Base-by-base conservation (phyloP, 1,139 yeast genomes). In the Saccharomyces hybrid region DNA sequence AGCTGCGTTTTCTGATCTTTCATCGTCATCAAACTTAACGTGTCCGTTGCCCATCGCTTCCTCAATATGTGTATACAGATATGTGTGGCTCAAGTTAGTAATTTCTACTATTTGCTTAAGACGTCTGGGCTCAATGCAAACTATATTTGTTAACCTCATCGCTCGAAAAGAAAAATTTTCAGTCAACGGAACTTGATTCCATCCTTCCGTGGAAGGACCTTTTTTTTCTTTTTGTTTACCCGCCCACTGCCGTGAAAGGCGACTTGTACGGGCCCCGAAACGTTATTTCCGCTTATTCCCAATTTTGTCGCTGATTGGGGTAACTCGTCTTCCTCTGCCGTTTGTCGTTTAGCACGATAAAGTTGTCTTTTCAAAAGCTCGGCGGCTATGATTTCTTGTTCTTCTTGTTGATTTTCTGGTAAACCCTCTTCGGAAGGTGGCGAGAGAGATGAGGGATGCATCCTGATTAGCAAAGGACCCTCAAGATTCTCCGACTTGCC, bases 401-500 rank as follows among this genome's bases (percentile, higher is more conserved):
- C 42, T 16, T 34, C 42, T 38, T 38, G 42, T 38, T 16, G 42
- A 38, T 38, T 11, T 38, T 38, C 13, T 38, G 11, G 42, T 3
- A 38, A 38, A 14, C 25, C 42, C 8, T 38, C 25, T 9, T 38
- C 42, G 6, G 42, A 38, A 16, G 42, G 42, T 14, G 42, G 42
- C 23, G 23, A 38, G 8, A 38, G 23, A 38, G 42, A 38, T 9
- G 42, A 38, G 8, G 42, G 23, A 38, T 38, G 25, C 19, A 38
- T 9, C 42, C 42, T 38, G 42, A 38, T 38, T 13, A 46, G 34
- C 31, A 57, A 34, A 13, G 54, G 58, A 8, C 54, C 55, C 26
- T 38, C 42, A 8, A 38, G 4, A 16, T 38, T 38, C 42, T 38
- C 42, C 25, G 42, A 38, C 11, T 50, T 25, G 14, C 32, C 49